These are phyloP conservation scores for Sordariomycetes sp. DNA, from an alignment of 2,329 filamentous ascomycete species.

Conservation along the genomic window DNA sequence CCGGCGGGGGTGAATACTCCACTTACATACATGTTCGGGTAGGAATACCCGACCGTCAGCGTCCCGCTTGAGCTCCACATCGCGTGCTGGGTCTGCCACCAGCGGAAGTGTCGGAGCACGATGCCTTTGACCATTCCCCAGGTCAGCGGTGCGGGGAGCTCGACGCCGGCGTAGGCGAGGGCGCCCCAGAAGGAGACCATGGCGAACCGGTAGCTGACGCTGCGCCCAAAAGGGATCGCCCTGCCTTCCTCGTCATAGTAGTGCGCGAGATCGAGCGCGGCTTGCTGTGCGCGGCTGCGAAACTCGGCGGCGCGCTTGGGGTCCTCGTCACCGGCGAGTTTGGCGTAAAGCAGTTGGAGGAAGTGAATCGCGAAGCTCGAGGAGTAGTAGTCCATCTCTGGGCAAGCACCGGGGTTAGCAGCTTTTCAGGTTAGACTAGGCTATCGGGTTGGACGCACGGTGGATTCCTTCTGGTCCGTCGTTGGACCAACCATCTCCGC, in stretches of 20 bases:
- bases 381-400: conserved; percentile 75
- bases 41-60: conserved; percentile 63
- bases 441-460: conserved; percentile 24
- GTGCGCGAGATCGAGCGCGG: conserved; percentile 58
- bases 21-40: conserved; percentile 60
- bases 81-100: conserved; percentile 64
- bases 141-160: conserved; percentile 56
- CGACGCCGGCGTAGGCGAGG: conserved; percentile 61
- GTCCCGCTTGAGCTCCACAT: conserved; percentile 68
- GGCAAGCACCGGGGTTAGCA: neutral
- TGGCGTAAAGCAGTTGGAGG: conserved; percentile 63
- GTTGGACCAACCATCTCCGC: conserved; percentile 73
- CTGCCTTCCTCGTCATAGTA: conserved; percentile 64
- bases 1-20: conserved; percentile 1
- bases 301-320: conserved; percentile 55
- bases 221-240: conserved; percentile 64
- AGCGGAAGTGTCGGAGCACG: conserved; percentile 58
- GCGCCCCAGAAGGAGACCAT: conserved; percentile 80
- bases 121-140: conserved; percentile 74
- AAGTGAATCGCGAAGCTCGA: conserved; percentile 75
- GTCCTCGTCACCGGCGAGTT: conserved; percentile 55
- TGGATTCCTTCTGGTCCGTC: conserved; percentile 68
- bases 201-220: conserved; percentile 69
- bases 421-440: no score
- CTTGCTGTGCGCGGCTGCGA: conserved; percentile 50